Evolutionary conservation across 352 stramenopile genomes (phyloP), one percentile per base, ranked within the genome.

Genomic region (Chrysophaeum taylorii): DNA sequence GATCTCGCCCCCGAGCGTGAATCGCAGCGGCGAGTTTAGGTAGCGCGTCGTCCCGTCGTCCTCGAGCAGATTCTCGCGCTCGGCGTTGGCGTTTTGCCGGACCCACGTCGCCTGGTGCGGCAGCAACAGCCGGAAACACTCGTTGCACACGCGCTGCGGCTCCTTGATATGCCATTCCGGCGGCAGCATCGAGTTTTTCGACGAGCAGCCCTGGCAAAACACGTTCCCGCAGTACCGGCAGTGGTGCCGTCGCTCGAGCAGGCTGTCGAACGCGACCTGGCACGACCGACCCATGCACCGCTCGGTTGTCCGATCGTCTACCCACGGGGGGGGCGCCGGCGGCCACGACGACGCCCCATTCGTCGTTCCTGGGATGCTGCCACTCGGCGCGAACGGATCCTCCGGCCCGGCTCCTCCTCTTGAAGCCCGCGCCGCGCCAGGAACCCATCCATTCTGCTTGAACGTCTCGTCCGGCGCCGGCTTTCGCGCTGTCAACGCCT

Each of bases 131-230:
- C 66, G 52, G 5, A 70, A 64, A 36, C 71, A 75, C 41, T 67
- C 53, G 35, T 69, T 53, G 71, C 71, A 75, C 14, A 73, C 66
- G 39, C 71, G 29, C 39, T 73, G 66, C 16, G 54, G 57, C 67
- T 75, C 71, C 62, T 69, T 62, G 50, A 69, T 68, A 35, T 72
- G 50, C 41, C 70, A 75, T 35, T 73, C 64, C 16, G 71, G 53
- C 64, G 71, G 48, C 21, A 64, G 39, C 42, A 75, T 73, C 38
- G 71, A 23, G 33, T 66, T 66, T 9, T 36, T 31, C 57, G 57
- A 27, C 1, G 85, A 89, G 73, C 90, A 95, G n/a, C 81, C 73
- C 53, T 93, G 85, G 75, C 90, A 94, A 73, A 95, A 94, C 14
- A 95, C 80, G 54, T 91, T 89, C 4, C 90, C 89, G 72, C 89